phyloP scores from a whole-genome alignment of 495 filamentous ascomycete genomes.

The Amniculicola lignicola region DNA sequence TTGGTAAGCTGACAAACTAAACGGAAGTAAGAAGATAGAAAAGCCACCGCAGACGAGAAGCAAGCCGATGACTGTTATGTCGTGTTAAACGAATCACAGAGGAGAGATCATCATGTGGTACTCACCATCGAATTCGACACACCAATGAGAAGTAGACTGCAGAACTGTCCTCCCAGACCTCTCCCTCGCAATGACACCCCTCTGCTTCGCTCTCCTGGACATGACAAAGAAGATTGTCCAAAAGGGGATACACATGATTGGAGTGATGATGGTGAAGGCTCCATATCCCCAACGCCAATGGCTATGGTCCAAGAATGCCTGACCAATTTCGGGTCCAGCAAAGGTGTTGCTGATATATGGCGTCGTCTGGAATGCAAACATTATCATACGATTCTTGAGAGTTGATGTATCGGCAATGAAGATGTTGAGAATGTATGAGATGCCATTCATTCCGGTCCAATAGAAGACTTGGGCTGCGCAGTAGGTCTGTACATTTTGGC shows the following conservation, averaged over 20 bases:
- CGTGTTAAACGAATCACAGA: too few relatives aligned
- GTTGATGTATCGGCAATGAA: conserved; percentile 31
- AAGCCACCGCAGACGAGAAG: conserved; percentile 56
- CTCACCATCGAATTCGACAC: not conserved
- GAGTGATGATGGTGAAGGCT: conserved; percentile 34
- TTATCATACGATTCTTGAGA: conserved; percentile 24
- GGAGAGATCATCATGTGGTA: too few relatives aligned
- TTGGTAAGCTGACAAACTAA: conserved; percentile 51
- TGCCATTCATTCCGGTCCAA: conserved; percentile 45
- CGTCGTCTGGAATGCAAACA: conserved; percentile 20
- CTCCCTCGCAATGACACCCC: conserved; percentile 46
- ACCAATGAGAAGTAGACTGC: not conserved
- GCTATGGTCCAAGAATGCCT: conserved; percentile 12
- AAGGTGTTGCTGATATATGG: conserved; percentile 29
- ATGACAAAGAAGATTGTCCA: conserved; percentile 15
- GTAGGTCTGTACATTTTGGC: conserved; percentile 47
- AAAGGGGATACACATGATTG: conserved; percentile 26
- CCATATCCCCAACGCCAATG: conserved; percentile 38
- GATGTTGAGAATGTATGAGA: conserved; percentile 14
- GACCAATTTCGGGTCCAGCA: conserved; percentile 11
- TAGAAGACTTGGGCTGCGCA: conserved; percentile 53
- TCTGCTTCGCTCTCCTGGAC: conserved; percentile 29
- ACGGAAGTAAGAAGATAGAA: conserved; percentile 61
- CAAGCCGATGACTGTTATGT: conserved; percentile 54
- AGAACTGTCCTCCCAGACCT: not conserved